Base-by-base conservation (phyloP, 2,329 filamentous ascomycete genomes). In the Ophiostoma montium region DNA sequence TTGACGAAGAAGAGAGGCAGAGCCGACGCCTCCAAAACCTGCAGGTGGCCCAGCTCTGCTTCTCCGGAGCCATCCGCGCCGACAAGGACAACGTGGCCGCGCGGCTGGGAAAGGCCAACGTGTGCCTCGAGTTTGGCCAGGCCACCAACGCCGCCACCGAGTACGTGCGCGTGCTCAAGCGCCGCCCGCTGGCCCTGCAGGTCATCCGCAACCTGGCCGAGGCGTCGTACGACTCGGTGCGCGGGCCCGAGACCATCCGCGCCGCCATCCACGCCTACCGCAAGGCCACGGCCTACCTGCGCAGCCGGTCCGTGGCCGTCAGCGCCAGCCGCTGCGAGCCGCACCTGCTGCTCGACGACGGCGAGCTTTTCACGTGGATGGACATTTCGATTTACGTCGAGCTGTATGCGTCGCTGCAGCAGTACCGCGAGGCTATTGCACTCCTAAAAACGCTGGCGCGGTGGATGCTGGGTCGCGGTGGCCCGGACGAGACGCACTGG, bases 371-470 rank as follows among this genome's bases (percentile, higher is more conserved):
- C 48, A 70, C 70, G 31, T 98, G 90, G 90, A 80, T 83, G 48
- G 84, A 96, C 61, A 70, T 94, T 38, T 84, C 87, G 53, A 83
- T 89, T 48, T 95, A 92, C 56, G 75, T 87, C 35, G 87, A 95
- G 58, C 72, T 96, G 16, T 80, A 89, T 53, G 77, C 80, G 27
- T 76, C 80, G 44, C 65, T 78, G 10, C 72, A 74, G 35, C 71
- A 76, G 48, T 83, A 81, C 57, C 64, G 70, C 6, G 72, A 81
- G 55, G 88, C 84, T 3, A 74, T 94, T 3, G 64, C 64, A 27
- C 76, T 82, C 53, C 70, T 94, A 12, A 92, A 85, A 61, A 70
- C 71, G 2, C 65, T 95, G 15, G 77, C 84, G 19, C 74, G 94
- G 50, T 95, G 88, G 87, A 71, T 95, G 49, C 70, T 95, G 35